Base-by-base conservation (phyloP, 306 rosid species). In the Cyclanthera cordifolia region DNA sequence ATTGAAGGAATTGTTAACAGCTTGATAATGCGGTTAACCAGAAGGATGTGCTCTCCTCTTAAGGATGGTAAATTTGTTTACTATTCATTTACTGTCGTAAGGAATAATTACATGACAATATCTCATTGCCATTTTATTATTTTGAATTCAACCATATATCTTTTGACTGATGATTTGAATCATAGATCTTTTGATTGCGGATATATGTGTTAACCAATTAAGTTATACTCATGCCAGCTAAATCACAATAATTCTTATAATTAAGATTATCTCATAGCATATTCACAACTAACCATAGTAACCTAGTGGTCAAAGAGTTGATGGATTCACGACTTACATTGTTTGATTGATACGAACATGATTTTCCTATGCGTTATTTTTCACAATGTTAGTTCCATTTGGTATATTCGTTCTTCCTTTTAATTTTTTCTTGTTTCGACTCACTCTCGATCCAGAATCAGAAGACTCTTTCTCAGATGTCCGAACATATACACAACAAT, bases 1-100 rank as follows among this genome's bases (percentile, higher is more conserved):
- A 70, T 87, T 68, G 97, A 88, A 77, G 92, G 90, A 80, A 81
- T 77, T 58, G 58, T 80, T 81, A 88, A 67, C 83, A 74, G 79
- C 85, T 81, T 92, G 70, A 80, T 92, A 71, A 77, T 74, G 47
- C 92, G 87, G 75, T 77, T 87, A 83, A 77, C 79, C 30, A 74
- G 75, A 85, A 82, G 81, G 74, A 82, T 89, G 93, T 81, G 89
- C 75, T 65, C 81, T 49, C 77, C 79, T 60, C 75, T 64, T 50
- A 80, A 82, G 37, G 85, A 78, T 60, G 97, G 97, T 92, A 87
- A 64, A 17, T 53, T 28, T 1, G 5, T 14, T 25, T 47, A 16
- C 57, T 67, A 24, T 17, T 67, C 11, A 24, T 34, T 67, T 4
- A n/a, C n/a, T n/a, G n/a, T n/a, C n/a, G n/a, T n/a, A n/a, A n/a